These are phyloP conservation scores for Yarrowia alimentaria DNA, from an alignment of 805 yeast species.

Conservation along the genomic window DNA sequence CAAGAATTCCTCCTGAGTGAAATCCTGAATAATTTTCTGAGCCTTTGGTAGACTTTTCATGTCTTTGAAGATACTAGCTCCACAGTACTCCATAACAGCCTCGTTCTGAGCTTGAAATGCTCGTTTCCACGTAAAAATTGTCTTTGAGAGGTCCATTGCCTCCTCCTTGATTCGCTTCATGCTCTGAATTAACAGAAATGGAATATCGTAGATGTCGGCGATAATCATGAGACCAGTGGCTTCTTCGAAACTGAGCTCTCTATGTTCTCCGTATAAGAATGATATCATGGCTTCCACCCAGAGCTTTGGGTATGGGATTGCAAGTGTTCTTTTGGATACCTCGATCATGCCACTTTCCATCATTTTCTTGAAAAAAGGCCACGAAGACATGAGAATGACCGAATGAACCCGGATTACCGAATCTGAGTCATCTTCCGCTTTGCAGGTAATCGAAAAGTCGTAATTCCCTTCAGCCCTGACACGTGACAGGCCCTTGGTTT, in stretches of 20 bases:
- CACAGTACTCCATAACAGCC: constrained; percentile 1
- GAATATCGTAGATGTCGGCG: neutral
- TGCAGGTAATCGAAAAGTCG: neutral
- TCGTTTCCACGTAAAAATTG: neutral
- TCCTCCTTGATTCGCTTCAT: neutral
- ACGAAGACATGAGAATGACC: neutral
- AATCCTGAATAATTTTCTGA: neutral
- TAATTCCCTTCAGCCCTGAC: neutral
- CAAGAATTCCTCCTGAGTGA: neutral
- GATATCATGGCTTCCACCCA: neutral
- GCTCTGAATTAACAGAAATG: neutral
- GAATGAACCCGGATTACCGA: neutral
- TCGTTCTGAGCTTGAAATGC: neutral
- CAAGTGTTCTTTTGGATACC: neutral
- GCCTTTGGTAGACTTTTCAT: neutral
- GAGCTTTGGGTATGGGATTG: neutral
- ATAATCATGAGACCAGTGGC: neutral
- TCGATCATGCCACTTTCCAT: neutral
- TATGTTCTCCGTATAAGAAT: neutral
- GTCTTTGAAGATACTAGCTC: neutral
- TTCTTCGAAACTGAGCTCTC: neutral
- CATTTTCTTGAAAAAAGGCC: neutral
- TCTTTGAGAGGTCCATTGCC: neutral
- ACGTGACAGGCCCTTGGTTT: neutral
- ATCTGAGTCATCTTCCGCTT: too few relatives aligned